phyloP scores from a whole-genome alignment of 2,329 filamentous ascomycete species.

The Penicillium glabrum region DNA sequence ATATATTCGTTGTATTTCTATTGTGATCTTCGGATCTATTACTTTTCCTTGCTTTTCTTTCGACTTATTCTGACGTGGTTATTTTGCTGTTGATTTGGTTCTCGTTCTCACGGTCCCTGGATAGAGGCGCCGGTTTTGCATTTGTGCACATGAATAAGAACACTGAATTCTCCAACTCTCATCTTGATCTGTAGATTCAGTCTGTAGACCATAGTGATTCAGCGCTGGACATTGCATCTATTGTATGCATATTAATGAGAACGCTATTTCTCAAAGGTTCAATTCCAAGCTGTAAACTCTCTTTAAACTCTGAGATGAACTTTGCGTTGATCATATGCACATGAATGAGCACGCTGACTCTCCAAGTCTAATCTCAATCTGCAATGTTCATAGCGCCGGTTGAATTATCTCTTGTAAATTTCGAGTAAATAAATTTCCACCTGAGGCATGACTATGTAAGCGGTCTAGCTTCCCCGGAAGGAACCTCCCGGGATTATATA shows the following conservation, averaged over 20 bases:
- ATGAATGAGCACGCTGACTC: slow-evolving; percentile 4
- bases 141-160: slow-evolving; percentile 9
- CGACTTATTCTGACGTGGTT: background rate
- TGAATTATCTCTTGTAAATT: background rate
- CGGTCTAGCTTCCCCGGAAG: slow-evolving; percentile 1
- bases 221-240: too few species aligned
- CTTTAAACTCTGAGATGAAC: too few species aligned
- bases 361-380: background rate
- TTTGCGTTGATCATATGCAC: background rate
- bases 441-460: background rate
- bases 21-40: slow-evolving; percentile 8
- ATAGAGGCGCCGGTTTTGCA: slow-evolving; percentile 8
- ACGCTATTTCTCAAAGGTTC: too few species aligned
- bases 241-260: too few species aligned
- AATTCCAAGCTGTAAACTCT: too few species aligned
- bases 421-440: background rate
- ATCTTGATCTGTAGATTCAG: background rate
- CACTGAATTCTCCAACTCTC: background rate
- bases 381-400: background rate
- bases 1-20: slow-evolving; percentile 20
- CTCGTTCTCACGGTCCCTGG: slow-evolving; percentile 1
- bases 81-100: background rate
- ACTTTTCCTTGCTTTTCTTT: slow-evolving; percentile 1
- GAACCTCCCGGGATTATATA: slow-evolving; percentile 12
- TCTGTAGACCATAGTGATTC: background rate